Conservation (phyloP, 805 yeast species). For the Candida patagonica region DNA sequence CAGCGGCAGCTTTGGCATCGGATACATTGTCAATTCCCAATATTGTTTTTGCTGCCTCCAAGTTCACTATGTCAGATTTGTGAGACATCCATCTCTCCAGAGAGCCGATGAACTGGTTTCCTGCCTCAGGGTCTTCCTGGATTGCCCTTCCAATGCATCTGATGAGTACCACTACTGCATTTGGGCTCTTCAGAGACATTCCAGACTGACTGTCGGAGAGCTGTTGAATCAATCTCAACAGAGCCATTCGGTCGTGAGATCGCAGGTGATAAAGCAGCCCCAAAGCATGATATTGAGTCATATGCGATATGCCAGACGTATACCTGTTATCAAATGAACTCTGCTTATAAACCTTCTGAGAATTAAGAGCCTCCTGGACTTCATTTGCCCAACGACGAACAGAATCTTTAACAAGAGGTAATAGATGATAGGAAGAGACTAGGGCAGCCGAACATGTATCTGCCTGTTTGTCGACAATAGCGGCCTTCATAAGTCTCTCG, state of each 20-base stretch:
- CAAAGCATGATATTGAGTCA: slow-evolving; percentile 92
- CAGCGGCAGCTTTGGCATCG: slow-evolving; percentile 51
- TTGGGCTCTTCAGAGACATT: slow-evolving; percentile 59
- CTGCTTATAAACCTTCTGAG: slow-evolving; percentile 36
- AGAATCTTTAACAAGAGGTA: slow-evolving; percentile 84
- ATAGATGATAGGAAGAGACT: slow-evolving; percentile 78
- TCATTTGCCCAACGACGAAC: slow-evolving; percentile 92
- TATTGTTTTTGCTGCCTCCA: slow-evolving; percentile 82
- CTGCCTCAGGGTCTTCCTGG: slow-evolving; percentile 57
- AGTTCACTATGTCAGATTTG: slow-evolving; percentile 79
- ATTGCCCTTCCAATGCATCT: slow-evolving; percentile 69
- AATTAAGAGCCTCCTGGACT: slow-evolving; percentile 78
- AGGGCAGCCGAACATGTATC: slow-evolving; percentile 89
- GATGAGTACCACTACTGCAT: slow-evolving; percentile 78
- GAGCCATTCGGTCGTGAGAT: slow-evolving; percentile 88
- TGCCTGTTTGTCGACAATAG: slow-evolving; percentile 86
- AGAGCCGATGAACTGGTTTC: slow-evolving; percentile 50
- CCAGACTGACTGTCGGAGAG: slow-evolving; percentile 39
- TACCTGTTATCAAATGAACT: slow-evolving; percentile 19
- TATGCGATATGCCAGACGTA: slow-evolving; percentile 43
- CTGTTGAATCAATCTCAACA: slow-evolving; percentile 81
- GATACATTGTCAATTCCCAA: slow-evolving; percentile 46
- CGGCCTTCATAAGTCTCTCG: slow-evolving; percentile 85
- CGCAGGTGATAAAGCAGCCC: slow-evolving; percentile 83
- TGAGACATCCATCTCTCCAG: slow-evolving; percentile 65